A percentile compares a stretch with the other conserved stretches of the same genome.
phyloP scores from a whole-genome alignment of 2,329 filamentous ascomycete species.

The Clarireedia monteithiana region DNA sequence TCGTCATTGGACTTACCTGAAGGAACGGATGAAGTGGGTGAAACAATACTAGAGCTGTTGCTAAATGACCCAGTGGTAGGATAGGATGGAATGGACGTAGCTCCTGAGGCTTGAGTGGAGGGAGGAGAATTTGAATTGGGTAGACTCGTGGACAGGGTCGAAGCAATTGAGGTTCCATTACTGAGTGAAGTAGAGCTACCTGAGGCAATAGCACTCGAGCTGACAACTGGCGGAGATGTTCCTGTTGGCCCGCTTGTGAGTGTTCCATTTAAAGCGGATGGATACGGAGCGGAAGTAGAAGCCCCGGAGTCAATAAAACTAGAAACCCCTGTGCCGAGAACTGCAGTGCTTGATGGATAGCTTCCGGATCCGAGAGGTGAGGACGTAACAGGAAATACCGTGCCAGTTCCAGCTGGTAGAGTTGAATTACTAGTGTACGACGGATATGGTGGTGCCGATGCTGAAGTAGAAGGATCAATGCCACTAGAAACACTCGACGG shows the following conservation, averaged over 20 bases:
- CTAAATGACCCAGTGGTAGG: neutral
- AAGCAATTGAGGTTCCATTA: neutral
- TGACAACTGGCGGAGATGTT: neutral
- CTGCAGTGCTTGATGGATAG: constrained; percentile 5
- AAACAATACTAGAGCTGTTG: neutral
- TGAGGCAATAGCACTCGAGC: neutral
- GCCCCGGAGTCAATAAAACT: constrained; percentile 4
- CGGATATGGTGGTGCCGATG: constrained; percentile 3
- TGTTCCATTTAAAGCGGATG: constrained; percentile 10
- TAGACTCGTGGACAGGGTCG: neutral
- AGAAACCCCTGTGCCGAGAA: constrained; percentile 6
- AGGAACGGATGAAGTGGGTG: neutral
- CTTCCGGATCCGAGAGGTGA: neutral
- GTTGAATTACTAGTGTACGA: constrained; percentile 4
- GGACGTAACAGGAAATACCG: neutral
- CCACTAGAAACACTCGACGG: neutral
- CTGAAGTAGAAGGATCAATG: neutral
- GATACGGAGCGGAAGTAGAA: constrained; percentile 9
- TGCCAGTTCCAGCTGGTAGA: neutral
- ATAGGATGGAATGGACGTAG: neutral
- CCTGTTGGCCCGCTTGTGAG: constrained; percentile 8
- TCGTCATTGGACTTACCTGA: neutral
- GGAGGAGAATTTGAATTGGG: neutral
- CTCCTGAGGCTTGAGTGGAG: constrained; percentile 1
- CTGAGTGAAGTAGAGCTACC: neutral